Evolutionary conservation across 768 basidiomycete species (phyloP).

Genomic region (Boletus rubescentipes): DNA sequence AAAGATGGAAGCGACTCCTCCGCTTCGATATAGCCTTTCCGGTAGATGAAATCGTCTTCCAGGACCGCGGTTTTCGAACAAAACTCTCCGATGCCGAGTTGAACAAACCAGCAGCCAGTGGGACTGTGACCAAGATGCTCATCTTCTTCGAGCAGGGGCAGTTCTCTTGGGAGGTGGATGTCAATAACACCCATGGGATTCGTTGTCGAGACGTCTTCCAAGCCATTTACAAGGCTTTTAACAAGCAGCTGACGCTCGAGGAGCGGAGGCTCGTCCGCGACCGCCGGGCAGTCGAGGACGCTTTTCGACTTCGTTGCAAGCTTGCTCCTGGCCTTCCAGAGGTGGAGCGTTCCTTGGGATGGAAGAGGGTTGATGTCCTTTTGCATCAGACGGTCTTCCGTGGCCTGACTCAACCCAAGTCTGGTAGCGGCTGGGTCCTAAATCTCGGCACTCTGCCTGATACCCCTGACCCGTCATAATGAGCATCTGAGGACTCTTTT

Average conservation of each 20-base stretch:
- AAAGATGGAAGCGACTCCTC: constrained; percentile 36
- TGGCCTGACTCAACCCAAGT: constrained; percentile 43
- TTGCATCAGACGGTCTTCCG: constrained; percentile 52
- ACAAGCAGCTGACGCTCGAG: constrained; percentile 42
- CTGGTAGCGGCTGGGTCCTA: constrained; percentile 38
- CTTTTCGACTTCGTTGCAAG: constrained; percentile 48
- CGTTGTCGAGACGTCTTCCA: constrained; percentile 59
- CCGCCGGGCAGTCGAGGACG: constrained; percentile 35
- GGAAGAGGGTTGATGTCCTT: constrained; percentile 57
- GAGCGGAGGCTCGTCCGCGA: constrained; percentile 39
- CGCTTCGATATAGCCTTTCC: constrained; percentile 53
- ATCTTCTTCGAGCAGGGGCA: constrained; percentile 41
- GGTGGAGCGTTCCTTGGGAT: constrained; percentile 45
- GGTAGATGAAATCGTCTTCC: constrained; percentile 34
- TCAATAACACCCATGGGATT: constrained; percentile 44
- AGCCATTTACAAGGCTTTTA: constrained; percentile 52
- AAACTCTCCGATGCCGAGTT: constrained; percentile 39
- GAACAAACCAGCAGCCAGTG: constrained; percentile 44
- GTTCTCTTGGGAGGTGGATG: constrained; percentile 41
- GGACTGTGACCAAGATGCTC: constrained; percentile 46
- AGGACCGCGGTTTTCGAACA: constrained; percentile 22
- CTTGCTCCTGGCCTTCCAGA: constrained; percentile 41
- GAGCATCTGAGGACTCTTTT: constrained; percentile 4
- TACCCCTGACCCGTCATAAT: constrained; percentile 9
- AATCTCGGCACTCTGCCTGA: constrained; percentile 23